Evolutionary conservation across 78 protist species (phyloP).

Genomic region (Anaeramoeba ignava): DNA sequence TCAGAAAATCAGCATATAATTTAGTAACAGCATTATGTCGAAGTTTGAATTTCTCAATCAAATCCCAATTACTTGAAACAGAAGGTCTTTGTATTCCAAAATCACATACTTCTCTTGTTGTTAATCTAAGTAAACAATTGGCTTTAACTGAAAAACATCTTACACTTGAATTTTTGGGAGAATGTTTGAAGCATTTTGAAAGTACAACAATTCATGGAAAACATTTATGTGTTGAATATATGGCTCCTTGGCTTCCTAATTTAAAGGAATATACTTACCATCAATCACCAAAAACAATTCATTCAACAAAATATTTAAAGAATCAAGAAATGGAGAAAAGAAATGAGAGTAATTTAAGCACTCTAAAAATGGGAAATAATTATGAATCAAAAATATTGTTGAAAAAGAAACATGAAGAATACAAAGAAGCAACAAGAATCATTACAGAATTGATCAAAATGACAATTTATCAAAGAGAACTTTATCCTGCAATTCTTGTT

Average conservation of each 20-base stretch:
- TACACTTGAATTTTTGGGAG: constrained; percentile 38
- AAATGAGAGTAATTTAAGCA: too few relatives aligned
- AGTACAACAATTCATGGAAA: constrained; percentile 25
- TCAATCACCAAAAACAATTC: too few relatives aligned
- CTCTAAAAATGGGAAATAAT: background rate
- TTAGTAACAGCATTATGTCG: constrained; percentile 28
- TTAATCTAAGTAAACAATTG: constrained; percentile 21
- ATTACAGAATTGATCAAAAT: constrained; percentile 19
- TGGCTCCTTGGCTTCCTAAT: constrained; percentile 48
- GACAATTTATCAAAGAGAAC: constrained; percentile 11
- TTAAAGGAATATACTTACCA: background rate
- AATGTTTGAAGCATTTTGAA: constrained; percentile 21
- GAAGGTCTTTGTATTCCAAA: constrained; percentile 43
- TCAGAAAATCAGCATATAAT: constrained; percentile 47
- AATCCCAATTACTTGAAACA: constrained; percentile 28
- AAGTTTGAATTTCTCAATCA: constrained; percentile 29
- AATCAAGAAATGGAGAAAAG: too few relatives aligned
- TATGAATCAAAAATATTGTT: background rate
- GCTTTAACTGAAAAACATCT: constrained; percentile 18
- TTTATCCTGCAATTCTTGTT: constrained; percentile 32
- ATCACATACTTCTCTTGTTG: constrained; percentile 30
- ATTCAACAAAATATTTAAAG: too few relatives aligned
- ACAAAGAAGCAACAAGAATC: background rate
- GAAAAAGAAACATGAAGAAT: background rate
- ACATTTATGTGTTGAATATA: constrained; percentile 37